Percentiles rank a stretch among this genome's conserved stretches.
These are phyloP conservation scores for Amanita rubescens DNA, from an alignment of 768 basidiomycete species.

Conservation along the genomic window DNA sequence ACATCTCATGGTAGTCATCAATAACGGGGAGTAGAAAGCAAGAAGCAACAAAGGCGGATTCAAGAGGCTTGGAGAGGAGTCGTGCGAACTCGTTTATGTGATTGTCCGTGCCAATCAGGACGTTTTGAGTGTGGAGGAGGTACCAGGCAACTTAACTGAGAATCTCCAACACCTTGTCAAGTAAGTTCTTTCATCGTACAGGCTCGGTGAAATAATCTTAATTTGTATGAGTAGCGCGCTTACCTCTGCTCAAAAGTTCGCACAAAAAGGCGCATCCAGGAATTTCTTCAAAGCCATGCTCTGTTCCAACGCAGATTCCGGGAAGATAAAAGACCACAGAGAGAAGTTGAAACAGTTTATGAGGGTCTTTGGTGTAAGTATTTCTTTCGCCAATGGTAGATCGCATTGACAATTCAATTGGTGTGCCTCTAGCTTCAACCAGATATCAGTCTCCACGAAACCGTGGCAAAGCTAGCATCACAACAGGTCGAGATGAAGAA, in stretches of 20 bases:
- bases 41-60: conserved; percentile 1
- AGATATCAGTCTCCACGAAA: conserved; percentile 6
- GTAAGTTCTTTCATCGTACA: not conserved
- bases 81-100: conserved; percentile 6
- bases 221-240: not conserved
- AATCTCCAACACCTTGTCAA: conserved; percentile 4
- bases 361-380: conserved; percentile 6
- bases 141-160: not conserved
- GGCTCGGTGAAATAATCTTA: not conserved
- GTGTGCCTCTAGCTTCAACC: conserved; percentile 1
- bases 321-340: conserved; percentile 4
- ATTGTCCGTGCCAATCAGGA: conserved; percentile 1
- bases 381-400: not conserved
- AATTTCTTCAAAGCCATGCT: conserved; percentile 1
- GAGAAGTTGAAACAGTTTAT: conserved; percentile 2
- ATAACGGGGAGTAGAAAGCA: not conserved
- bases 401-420: not conserved
- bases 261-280: not conserved
- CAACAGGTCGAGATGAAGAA: conserved; percentile 6
- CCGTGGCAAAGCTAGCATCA: not conserved
- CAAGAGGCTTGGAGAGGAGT: conserved; percentile 3
- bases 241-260: not conserved
- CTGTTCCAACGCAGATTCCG: not conserved
- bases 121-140: not conserved
- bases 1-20: not conserved